phyloP scores from a whole-genome alignment of 129 eudicot species.

The Lactuca sativa region DNA sequence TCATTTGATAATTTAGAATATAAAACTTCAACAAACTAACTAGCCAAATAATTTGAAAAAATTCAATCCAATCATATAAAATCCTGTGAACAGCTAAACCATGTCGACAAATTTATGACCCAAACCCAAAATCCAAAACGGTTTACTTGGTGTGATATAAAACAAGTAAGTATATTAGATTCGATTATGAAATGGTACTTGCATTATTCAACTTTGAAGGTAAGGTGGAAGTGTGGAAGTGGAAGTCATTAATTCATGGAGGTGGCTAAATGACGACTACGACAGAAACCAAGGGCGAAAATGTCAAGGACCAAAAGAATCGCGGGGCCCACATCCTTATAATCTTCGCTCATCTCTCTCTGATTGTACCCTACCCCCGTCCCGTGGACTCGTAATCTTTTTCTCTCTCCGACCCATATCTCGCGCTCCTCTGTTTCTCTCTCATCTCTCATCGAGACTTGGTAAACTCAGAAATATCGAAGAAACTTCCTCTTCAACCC shows the following conservation, averaged over 20 bases:
- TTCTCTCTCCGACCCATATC: conserved; percentile 34
- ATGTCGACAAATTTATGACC: neutral
- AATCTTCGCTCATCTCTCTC: conserved; percentile 21
- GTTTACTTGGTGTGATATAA: no score
- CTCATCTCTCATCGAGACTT: conserved; percentile 23
- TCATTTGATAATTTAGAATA: no score
- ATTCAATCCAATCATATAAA: no score
- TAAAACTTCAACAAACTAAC: no score
- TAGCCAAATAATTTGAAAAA: no score
- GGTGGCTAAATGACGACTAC: neutral
- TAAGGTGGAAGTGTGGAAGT: neutral
- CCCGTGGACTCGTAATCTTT: conserved; percentile 22
- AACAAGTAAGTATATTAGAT: neutral
- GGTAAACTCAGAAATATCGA: conserved; percentile 34
- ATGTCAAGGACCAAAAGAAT: neutral
- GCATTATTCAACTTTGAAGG: neutral
- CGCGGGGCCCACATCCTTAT: conserved; percentile 18
- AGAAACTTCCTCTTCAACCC: conserved; percentile 30
- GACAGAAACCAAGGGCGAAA: neutral
- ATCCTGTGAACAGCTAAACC: no score
- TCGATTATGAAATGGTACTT: neutral
- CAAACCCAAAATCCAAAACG: no score
- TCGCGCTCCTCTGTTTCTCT: conserved; percentile 26
- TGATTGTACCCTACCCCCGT: no score
- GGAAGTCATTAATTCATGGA: neutral